phyloP scores from a whole-genome alignment of 2,329 filamentous ascomycete species.

The Penicillium sclerotiorum region DNA sequence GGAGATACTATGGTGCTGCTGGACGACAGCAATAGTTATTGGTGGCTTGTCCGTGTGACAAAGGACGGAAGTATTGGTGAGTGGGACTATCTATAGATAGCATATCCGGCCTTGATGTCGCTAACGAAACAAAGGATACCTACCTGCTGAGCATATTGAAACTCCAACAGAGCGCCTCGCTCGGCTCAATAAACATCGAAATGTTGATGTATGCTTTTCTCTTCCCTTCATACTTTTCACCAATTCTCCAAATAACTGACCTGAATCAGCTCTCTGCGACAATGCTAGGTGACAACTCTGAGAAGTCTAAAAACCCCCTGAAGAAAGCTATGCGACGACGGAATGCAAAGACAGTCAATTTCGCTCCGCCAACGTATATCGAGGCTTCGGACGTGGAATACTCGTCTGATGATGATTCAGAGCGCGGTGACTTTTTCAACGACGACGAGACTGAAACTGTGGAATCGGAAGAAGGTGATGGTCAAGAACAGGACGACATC shows the following conservation, averaged over 20 bases:
- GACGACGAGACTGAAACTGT: constrained; percentile 55
- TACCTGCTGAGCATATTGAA: constrained; percentile 97
- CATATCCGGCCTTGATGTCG: constrained; percentile 2
- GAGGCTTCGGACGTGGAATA: constrained; percentile 88
- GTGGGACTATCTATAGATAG: constrained; percentile 28
- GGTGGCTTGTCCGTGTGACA: constrained; percentile 97
- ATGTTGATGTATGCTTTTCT: constrained; percentile 76
- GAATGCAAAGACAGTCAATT: constrained; percentile 84
- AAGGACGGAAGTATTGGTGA: constrained; percentile 93
- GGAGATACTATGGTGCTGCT: constrained; percentile 98
- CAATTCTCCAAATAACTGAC: constrained; percentile 20
- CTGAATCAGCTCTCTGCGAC: constrained; percentile 63
- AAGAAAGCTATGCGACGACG: constrained; percentile 81
- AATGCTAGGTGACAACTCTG: constrained; percentile 71
- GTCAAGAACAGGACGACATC: constrained; percentile 41
- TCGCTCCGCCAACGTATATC: constrained; percentile 81
- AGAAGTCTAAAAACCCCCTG: constrained; percentile 79
- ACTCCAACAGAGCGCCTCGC: constrained; percentile 94
- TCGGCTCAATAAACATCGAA: constrained; percentile 94
- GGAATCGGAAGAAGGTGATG: constrained; percentile 36
- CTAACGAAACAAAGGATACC: constrained; percentile 67
- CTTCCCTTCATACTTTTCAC: background rate
- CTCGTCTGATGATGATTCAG: constrained; percentile 74
- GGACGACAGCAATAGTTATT: constrained; percentile 99
- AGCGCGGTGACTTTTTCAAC: constrained; percentile 49